Evolutionary conservation across 2,329 filamentous ascomycete genomes (phyloP).

Genomic region (Ophiocordyceps sinensis): DNA sequence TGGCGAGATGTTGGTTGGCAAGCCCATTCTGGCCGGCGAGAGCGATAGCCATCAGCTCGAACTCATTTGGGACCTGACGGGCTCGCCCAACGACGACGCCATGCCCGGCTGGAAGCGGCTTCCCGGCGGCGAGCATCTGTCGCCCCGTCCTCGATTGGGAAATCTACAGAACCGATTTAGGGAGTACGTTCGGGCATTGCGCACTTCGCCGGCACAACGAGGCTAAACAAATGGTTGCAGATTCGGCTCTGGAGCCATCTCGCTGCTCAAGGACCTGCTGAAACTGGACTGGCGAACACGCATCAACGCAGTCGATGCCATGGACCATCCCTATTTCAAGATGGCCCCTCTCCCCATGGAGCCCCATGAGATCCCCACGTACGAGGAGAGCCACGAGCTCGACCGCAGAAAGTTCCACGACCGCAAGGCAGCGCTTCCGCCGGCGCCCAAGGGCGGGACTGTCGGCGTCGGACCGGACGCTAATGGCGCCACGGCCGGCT

Average conservation of each 20-base stretch:
- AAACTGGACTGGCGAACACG: conserved; percentile 79
- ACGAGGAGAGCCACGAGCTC: conserved; percentile 93
- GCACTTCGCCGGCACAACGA: conserved; percentile 4
- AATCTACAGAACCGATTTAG: conserved; percentile 63
- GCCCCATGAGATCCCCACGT: conserved; percentile 76
- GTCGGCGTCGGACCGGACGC: conserved; percentile 59
- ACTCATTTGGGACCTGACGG: conserved; percentile 86
- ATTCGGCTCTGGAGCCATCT: conserved; percentile 57
- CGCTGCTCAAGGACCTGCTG: conserved; percentile 67
- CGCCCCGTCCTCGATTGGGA: conserved; percentile 43
- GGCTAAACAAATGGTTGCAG: conserved; percentile 18
- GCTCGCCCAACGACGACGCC: conserved; percentile 72
- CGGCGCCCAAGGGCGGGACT: conserved; percentile 81
- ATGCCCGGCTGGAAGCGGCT: conserved; percentile 87
- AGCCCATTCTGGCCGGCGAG: conserved; percentile 81
- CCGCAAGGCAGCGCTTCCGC: conserved; percentile 69
- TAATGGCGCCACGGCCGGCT: conserved; percentile 29
- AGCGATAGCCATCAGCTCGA: conserved; percentile 83
- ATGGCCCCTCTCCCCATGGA: conserved; percentile 62
- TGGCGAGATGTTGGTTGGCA: conserved; percentile 90
- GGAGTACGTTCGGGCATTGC: conserved; percentile 35
- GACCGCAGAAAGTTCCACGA: conserved; percentile 84
- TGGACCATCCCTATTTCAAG: conserved; percentile 85
- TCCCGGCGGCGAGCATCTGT: conserved; percentile 66
- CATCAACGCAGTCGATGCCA: conserved; percentile 85